These are phyloP conservation scores for Neonectria faginata DNA, from an alignment of 2,329 filamentous ascomycete species.

Conservation along the genomic window DNA sequence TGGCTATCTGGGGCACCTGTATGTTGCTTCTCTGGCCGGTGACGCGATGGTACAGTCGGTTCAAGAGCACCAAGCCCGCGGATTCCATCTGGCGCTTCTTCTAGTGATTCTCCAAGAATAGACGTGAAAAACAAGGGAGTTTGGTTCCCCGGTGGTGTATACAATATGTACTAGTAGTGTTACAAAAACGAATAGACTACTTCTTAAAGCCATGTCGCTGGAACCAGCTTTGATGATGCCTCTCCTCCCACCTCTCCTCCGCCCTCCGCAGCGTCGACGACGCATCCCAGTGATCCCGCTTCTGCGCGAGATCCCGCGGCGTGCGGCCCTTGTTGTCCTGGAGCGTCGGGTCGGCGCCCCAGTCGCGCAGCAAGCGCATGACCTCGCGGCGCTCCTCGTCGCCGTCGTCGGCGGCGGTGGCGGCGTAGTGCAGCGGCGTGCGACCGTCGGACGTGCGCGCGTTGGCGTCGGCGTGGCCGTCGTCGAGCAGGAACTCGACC, in stretches of 20 bases:
- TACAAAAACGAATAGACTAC: constrained; percentile 1
- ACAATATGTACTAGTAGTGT: neutral
- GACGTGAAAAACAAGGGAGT: neutral
- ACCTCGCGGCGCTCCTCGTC: constrained; percentile 49
- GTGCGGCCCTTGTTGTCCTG: constrained; percentile 45
- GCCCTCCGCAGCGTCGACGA: constrained; percentile 49
- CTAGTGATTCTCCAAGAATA: constrained; percentile 56
- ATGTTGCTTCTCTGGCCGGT: constrained; percentile 56
- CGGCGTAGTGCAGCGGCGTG: constrained; percentile 50
- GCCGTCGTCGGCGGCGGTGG: constrained; percentile 46
- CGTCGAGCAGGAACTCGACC: constrained; percentile 49
- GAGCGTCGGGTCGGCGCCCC: constrained; percentile 46
- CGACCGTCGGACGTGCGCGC: constrained; percentile 46
- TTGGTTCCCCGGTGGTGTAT: neutral
- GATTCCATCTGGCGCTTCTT: constrained; percentile 62
- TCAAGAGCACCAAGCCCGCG: constrained; percentile 55
- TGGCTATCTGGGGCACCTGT: constrained; percentile 50
- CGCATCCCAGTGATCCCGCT: constrained; percentile 49
- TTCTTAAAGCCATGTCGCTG: constrained; percentile 45
- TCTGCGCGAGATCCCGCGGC: constrained; percentile 49
- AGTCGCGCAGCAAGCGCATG: constrained; percentile 46
- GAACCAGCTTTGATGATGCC: constrained; percentile 46
- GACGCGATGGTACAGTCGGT: constrained; percentile 56
- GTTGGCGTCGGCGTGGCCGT: constrained; percentile 46
- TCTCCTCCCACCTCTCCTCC: constrained; percentile 50